A percentile compares a stretch with the other conserved stretches of the same genome.
phyloP scores from a whole-genome alignment of 2,329 filamentous ascomycete genomes.

The Fusarium siculi region DNA sequence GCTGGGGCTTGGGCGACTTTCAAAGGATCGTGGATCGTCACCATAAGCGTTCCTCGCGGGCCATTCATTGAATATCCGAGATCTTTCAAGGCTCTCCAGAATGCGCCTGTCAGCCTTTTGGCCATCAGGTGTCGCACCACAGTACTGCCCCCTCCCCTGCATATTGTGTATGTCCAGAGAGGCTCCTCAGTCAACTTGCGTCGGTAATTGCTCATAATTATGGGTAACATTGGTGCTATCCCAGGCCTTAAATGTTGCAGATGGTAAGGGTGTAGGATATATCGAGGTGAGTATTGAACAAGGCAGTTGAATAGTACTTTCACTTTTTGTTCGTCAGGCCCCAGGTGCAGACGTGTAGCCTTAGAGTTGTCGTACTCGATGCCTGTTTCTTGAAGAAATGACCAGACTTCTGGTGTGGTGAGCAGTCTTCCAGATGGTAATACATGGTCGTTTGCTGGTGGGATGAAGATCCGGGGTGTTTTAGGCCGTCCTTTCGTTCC shows the following conservation, averaged over 20 bases:
- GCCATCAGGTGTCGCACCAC: constrained; percentile 44
- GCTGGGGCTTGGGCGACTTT: constrained; percentile 37
- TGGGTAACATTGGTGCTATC: constrained; percentile 47
- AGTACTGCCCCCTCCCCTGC: constrained; percentile 9
- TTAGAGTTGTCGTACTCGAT: constrained; percentile 42
- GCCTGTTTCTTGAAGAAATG: constrained; percentile 43
- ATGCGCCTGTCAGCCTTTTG: constrained; percentile 41
- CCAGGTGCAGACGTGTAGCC: constrained; percentile 20
- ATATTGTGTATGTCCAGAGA: constrained; percentile 48
- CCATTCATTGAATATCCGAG: constrained; percentile 40
- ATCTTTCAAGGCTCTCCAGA: constrained; percentile 44
- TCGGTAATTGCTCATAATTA: constrained; percentile 44
- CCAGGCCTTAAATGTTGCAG: constrained; percentile 47
- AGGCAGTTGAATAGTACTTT: constrained; percentile 34
- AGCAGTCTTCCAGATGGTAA: constrained; percentile 38
- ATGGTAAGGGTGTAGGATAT: constrained; percentile 50
- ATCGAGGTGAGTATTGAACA: constrained; percentile 42
- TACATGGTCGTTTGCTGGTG: constrained; percentile 36
- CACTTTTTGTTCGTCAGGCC: constrained; percentile 13
- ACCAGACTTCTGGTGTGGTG: constrained; percentile 44
- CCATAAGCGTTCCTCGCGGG: constrained; percentile 33
- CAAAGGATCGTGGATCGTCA: constrained; percentile 20
- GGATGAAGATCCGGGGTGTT: constrained; percentile 24
- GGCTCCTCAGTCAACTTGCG: constrained; percentile 42
- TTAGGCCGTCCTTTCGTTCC: not conserved